Conservation (phyloP, 2,329 filamentous ascomycete genomes). For the Pseudocercospora fijiensis region DNA sequence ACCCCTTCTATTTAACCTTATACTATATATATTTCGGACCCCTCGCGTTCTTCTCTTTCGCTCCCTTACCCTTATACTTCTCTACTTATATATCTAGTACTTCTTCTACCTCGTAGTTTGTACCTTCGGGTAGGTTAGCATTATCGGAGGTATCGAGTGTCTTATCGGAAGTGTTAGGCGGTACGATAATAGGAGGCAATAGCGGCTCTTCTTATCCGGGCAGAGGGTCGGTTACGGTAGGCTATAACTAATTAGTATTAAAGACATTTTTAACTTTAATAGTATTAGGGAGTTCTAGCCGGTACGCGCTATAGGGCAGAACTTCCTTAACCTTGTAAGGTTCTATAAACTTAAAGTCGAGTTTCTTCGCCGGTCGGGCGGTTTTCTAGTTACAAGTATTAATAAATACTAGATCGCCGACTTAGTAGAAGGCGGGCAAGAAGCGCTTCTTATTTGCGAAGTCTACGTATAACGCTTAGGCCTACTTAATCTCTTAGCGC, state of each 20-base stretch:
- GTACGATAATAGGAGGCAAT: not conserved
- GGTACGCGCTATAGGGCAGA: not conserved
- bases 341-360: not conserved
- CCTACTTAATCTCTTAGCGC: not conserved
- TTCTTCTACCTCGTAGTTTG: not conserved
- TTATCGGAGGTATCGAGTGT: too few relatives aligned
- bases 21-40: not conserved
- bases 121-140: too few relatives aligned
- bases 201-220: not conserved
- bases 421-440: not conserved
- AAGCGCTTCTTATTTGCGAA: not conserved
- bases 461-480: not conserved
- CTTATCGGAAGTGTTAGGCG: not conserved
- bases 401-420: not conserved
- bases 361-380: not conserved
- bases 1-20: not conserved
- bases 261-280: not conserved
- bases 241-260: conserved; percentile 5
- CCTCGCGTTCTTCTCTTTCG: not conserved
- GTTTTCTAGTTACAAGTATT: not conserved
- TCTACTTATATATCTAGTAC: not conserved
- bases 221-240: not conserved
- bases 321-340: not conserved
- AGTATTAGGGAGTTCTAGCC: not conserved
- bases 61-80: not conserved